Evolutionary conservation across 2,329 filamentous ascomycete genomes (phyloP), one percentile per base, ranked within the genome.

Genomic region (Penicillium verrucosum): DNA sequence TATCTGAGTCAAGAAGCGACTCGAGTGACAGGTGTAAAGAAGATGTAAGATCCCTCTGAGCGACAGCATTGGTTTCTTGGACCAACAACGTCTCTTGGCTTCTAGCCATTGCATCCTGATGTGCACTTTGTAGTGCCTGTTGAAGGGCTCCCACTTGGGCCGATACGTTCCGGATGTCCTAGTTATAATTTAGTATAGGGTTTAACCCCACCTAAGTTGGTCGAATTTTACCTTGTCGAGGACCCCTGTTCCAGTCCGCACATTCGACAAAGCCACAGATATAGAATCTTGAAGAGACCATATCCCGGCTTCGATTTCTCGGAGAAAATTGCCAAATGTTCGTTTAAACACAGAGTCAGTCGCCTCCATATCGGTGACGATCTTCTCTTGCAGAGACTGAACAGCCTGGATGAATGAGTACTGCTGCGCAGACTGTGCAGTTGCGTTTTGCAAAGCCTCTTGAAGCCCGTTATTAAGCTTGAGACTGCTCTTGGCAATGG

Each of bases 391-490:
- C 38, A 78, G 62, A 1, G 50, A 51, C 12, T 71, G 62, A 7
- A 72, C 64, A 10, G 65, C 56, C 29, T 71, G 59, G 21, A 71
- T 47, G 56, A 79, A 79, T 16, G 55, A 61, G 51, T 61, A 63
- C 10, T 76, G 70, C n/a, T 68, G 61, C 5, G 51, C 48, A 40
- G 71, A 61, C 32, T 72, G 68, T 16, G 65, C 52, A 42, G 65
- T 65, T 5, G 74, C 69, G 45, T 68, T 62, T 6, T 58, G 60
- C 11, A 78, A 50, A 9, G 74, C 69, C 48, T 70, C 67, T 9
- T 70, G 68, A 1, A 79, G 65, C 0, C 70, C 73, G 6, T 65
- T 54, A 16, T 68, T 71, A 11, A 78, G 62, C 34, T 72, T 74
- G 1, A 67, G 60, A 9, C 70, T 74, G 32, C 71, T 72, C 30